Evolutionary conservation across 257 asterid species (phyloP).

Genomic region (Solanum pinnatisectum): DNA sequence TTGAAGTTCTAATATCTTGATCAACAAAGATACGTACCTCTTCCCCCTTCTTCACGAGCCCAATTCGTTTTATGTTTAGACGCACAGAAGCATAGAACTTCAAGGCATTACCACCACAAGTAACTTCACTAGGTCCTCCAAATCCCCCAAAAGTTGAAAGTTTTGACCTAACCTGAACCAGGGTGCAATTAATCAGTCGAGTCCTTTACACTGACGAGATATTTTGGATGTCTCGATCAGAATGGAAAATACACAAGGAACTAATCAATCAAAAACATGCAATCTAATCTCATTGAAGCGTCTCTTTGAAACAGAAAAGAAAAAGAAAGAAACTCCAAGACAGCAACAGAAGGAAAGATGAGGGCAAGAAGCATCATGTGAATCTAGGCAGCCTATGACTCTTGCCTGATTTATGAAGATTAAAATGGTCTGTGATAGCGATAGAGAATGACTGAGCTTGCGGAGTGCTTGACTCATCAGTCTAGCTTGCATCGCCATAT

Average conservation of each 20-base stretch:
- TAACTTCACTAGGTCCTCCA: conserved; percentile 89
- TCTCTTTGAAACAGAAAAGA: not conserved
- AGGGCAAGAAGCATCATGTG: not conserved
- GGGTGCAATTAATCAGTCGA: conserved; percentile 5
- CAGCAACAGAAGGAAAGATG: not conserved
- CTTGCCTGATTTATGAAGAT: conserved; percentile 87
- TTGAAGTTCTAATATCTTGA: not conserved
- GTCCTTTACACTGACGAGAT: not conserved
- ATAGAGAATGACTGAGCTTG: conserved; percentile 86
- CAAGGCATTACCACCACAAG: conserved; percentile 99
- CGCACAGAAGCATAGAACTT: conserved; percentile 96
- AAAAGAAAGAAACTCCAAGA: not conserved
- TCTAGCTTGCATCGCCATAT: conserved; percentile 99
- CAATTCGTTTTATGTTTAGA: conserved; percentile 72
- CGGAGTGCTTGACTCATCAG: conserved; percentile 99
- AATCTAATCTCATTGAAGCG: not conserved
- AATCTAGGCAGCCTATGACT: not conserved
- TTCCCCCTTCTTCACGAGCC: conserved; percentile 78
- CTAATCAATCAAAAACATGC: not conserved
- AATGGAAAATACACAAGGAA: not conserved
- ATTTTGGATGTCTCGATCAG: not conserved
- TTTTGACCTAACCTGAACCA: conserved; percentile 69
- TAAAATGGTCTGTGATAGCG: conserved; percentile 82
- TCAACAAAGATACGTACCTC: conserved; percentile 39
- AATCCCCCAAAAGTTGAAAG: conserved; percentile 66